Base-by-base conservation (phyloP, 345 rosid species). In the Passiflora organensis region DNA sequence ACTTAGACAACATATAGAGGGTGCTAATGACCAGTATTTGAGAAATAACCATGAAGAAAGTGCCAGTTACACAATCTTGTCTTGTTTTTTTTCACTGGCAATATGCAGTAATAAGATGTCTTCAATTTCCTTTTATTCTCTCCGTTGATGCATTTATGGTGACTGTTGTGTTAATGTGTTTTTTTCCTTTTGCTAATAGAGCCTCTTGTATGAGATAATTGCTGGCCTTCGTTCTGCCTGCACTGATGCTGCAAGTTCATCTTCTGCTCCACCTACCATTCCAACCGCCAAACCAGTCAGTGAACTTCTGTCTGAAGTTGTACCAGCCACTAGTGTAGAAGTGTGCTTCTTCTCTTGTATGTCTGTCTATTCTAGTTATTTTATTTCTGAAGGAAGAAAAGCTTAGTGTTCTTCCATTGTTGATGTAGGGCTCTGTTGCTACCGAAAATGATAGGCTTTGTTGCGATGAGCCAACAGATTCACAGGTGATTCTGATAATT, bases 231-330 rank as follows among this genome's bases (percentile, higher is more conserved):
- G 80, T 53, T 76, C 91, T 34, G 77, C 77, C 36, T 73, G 79
- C 63, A 64, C 68, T 11, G 83, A 84, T 69, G 78, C 76, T 50
- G 91, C 86, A 48, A 93, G 99, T 75, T 93, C 96, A 60, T 90
- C 97, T 70, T 83, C 85, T 66, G 69, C 84, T 59, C 82, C 78
- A 55, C 83, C 88, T 42, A 74, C 76, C 62, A 43, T 79, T 62
- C 75, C 80, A 56, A 62, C 69, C 13, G 55, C 75, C 17, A 86
- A 79, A 72, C 89, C 91, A 62, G 84, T 86, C 16, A 58, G 53
- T 44, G 83, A 80, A 64, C 87, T 86, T 62, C 78, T 91, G 47
- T 73, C 79, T 58, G 89, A 81, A 75, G 80, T 72, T 60, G 73
- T 56, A 17, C 85, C 85, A 17, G 67, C 59, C 49, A 58, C 68